Percentiles rank a stretch among this genome's conserved stretches.
Conservation (phyloP, 2,329 filamentous ascomycete species). For the Grosmannia huntii region DNA sequence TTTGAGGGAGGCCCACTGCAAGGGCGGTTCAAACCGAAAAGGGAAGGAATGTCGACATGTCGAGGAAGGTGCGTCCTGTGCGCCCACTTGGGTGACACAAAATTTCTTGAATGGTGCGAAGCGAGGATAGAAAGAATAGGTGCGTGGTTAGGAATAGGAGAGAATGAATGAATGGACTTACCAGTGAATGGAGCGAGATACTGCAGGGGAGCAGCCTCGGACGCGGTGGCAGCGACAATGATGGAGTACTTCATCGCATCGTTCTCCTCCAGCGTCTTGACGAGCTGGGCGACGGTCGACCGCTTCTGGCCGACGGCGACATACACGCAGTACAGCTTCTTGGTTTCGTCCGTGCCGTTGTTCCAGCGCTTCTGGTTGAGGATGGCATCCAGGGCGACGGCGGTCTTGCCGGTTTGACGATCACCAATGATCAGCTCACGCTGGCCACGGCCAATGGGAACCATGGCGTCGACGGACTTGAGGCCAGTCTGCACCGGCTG, state of each 20-base stretch:
- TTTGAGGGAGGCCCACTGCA: no score
- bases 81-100: no score
- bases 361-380: slow-evolving; percentile 99
- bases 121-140: no score
- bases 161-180: background rate
- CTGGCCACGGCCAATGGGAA: slow-evolving; percentile 98
- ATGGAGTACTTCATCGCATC: slow-evolving; percentile 98
- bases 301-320: slow-evolving; percentile 99
- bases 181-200: slow-evolving; percentile 89
- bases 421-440: slow-evolving; percentile 99
- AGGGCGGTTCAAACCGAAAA: no score
- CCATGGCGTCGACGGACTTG: slow-evolving; percentile 99
- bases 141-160: no score
- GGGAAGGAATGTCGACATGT: no score
- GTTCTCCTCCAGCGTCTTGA: slow-evolving; percentile 99
- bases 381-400: slow-evolving; percentile 93
- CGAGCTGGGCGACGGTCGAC: slow-evolving; percentile 96
- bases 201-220: slow-evolving; percentile 89
- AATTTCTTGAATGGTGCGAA: no score
- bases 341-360: slow-evolving; percentile 67
- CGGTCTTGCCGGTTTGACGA: slow-evolving; percentile 99
- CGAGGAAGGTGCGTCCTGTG: no score
- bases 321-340: slow-evolving; percentile 99
- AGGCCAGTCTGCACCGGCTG: slow-evolving; percentile 98
- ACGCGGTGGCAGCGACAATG: slow-evolving; percentile 89